These are phyloP conservation scores for Suillus paluster DNA, from an alignment of 768 basidiomycete species.

Conservation along the genomic window DNA sequence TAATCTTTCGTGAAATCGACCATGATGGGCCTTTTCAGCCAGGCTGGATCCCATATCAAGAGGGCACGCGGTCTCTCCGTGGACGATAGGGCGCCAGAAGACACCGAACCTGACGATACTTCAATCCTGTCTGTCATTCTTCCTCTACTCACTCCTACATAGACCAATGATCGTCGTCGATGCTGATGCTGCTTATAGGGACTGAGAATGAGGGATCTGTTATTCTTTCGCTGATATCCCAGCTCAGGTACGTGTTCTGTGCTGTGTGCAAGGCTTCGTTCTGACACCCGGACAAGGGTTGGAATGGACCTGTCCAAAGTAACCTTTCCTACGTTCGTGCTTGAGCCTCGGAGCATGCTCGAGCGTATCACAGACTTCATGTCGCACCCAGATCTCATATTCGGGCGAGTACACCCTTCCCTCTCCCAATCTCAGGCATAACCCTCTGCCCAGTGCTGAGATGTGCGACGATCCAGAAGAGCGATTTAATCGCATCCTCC, in stretches of 20 bases:
- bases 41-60: slow-evolving; percentile 65
- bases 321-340: slow-evolving; percentile 92
- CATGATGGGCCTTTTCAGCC: slow-evolving; percentile 84
- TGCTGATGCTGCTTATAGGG: slow-evolving; percentile 55
- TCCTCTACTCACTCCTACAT: slow-evolving; percentile 28
- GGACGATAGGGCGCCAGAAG: slow-evolving; percentile 75
- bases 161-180: slow-evolving; percentile 35
- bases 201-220: slow-evolving; percentile 94
- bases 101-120: slow-evolving; percentile 88
- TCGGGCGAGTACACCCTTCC: slow-evolving; percentile 65
- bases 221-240: slow-evolving; percentile 84
- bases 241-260: slow-evolving; percentile 65
- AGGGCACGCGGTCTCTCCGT: slow-evolving; percentile 71
- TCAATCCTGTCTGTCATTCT: slow-evolving; percentile 74
- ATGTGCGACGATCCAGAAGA: slow-evolving; percentile 83
- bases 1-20: slow-evolving; percentile 20
- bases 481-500: slow-evolving; percentile 87
- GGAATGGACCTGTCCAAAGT: slow-evolving; percentile 98
- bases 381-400: slow-evolving; percentile 97
- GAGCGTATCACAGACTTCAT: slow-evolving; percentile 99
- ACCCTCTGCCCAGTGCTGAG: slow-evolving; percentile 62
- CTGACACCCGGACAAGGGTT: slow-evolving; percentile 53
- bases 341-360: slow-evolving; percentile 96
- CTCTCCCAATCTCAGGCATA: slow-evolving; percentile 1
- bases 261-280: neutral